Evolutionary conservation across 257 asterid species (phyloP).

Genomic region (Catharanthus roseus): DNA sequence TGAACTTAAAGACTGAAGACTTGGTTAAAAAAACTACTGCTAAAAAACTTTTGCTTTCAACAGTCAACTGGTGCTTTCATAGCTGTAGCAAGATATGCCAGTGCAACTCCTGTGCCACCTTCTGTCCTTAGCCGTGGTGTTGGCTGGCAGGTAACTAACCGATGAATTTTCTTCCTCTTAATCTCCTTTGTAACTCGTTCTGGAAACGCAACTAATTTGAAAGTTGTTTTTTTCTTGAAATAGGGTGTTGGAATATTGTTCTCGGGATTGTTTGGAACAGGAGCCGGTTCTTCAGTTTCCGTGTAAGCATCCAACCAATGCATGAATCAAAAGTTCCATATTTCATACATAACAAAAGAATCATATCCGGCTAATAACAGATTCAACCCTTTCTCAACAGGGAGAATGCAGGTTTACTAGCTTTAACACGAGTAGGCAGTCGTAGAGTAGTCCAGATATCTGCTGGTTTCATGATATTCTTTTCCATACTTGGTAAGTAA

Average conservation of each 20-base stretch:
- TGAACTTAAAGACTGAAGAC: not conserved
- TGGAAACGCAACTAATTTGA: not conserved
- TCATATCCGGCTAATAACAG: not conserved
- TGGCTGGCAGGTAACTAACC: constrained; percentile 82
- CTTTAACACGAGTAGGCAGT: constrained; percentile 85
- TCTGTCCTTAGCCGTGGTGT: constrained; percentile 93
- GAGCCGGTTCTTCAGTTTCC: constrained; percentile 83
- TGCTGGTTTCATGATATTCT: constrained; percentile 95
- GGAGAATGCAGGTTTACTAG: constrained; percentile 90
- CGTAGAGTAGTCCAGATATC: constrained; percentile 90
- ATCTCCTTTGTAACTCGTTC: not conserved
- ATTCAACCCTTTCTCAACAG: constrained; percentile 27
- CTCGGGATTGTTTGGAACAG: constrained; percentile 84
- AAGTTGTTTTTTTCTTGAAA: constrained; percentile 7
- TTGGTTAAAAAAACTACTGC: not conserved
- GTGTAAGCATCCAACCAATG: constrained; percentile 42
- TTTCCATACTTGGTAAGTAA: constrained; percentile 74
- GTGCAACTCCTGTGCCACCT: constrained; percentile 94
- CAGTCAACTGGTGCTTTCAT: constrained; percentile 90
- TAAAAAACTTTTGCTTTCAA: not conserved
- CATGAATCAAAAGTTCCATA: not conserved
- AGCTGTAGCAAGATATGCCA: constrained; percentile 85
- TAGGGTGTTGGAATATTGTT: constrained; percentile 85
- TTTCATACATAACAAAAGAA: constrained; percentile 19
- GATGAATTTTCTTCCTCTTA: not conserved